These are phyloP conservation scores for Pleoardoris graminearum DNA, from an alignment of 2,329 filamentous ascomycete genomes.

Conservation along the genomic window DNA sequence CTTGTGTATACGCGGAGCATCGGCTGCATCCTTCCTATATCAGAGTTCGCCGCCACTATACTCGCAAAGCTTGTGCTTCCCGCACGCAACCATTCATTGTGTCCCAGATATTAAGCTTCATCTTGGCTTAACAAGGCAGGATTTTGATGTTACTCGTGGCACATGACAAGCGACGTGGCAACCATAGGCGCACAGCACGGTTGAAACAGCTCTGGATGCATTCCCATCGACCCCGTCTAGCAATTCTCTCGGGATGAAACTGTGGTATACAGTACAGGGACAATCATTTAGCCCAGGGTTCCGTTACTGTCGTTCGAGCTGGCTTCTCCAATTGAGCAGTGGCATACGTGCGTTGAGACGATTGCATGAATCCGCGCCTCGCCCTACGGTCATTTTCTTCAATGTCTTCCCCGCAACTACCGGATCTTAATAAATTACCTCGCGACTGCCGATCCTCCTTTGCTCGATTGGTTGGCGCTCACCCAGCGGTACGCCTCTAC, in stretches of 20 bases:
- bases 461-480: conserved; percentile 14
- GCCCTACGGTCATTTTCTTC: conserved; percentile 1
- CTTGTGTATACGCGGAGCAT: neutral
- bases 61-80: neutral
- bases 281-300: neutral
- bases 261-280: neutral
- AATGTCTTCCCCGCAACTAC: conserved; percentile 23
- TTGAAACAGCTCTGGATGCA: neutral
- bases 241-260: neutral
- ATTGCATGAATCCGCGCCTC: neutral
- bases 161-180: conserved; percentile 22
- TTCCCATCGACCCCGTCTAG: neutral
- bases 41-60: conserved; percentile 5
- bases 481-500: neutral
- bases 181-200: neutral
- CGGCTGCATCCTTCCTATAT: conserved; percentile 12
- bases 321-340: neutral
- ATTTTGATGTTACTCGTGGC: neutral
- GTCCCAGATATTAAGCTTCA: conserved; percentile 19
- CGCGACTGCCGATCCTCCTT: conserved; percentile 29
- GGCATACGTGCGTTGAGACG: neutral
- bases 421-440: conserved; percentile 16
- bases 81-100: conserved; percentile 10
- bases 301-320: neutral
- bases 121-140: conserved; percentile 9